Evolutionary conservation across 129 eudicot genomes (phyloP).

Genomic region (Silybum marianum): DNA sequence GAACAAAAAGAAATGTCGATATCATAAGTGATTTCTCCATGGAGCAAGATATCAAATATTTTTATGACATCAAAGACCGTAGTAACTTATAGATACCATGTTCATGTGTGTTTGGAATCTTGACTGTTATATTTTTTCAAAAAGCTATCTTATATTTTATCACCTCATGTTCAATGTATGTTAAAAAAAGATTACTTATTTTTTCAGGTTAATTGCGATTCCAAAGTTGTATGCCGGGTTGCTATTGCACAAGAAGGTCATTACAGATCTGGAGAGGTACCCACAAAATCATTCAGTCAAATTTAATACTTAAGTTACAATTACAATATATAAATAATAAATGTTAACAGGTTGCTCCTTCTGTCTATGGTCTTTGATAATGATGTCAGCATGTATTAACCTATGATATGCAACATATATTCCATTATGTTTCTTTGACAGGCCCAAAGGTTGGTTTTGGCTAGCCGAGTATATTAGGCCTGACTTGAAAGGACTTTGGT

Average conservation of each 20-base stretch:
- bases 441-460: too few relatives aligned
- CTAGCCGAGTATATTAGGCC: too few relatives aligned
- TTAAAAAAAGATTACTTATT: background rate
- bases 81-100: conserved; percentile 55
- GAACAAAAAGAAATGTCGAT: conserved; percentile 92
- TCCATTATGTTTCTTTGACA: too few relatives aligned
- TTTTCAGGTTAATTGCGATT: conserved; percentile 88
- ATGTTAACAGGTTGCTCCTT: too few relatives aligned
- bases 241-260: conserved; percentile 99
- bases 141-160: background rate
- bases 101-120: background rate
- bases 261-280: conserved; percentile 99
- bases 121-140: background rate
- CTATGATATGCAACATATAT: too few relatives aligned
- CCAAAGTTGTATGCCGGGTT: conserved; percentile 95
- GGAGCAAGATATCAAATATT: conserved; percentile 58
- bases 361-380: too few relatives aligned
- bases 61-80: conserved; percentile 73
- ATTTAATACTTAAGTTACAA: background rate
- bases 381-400: too few relatives aligned
- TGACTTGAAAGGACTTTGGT: too few relatives aligned
- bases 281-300: background rate
- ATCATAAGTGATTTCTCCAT: conserved; percentile 80
- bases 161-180: conserved; percentile 8
- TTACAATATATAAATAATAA: too few relatives aligned